Conservation (phyloP, 805 yeast species). For the Candida ulmi region DNA sequence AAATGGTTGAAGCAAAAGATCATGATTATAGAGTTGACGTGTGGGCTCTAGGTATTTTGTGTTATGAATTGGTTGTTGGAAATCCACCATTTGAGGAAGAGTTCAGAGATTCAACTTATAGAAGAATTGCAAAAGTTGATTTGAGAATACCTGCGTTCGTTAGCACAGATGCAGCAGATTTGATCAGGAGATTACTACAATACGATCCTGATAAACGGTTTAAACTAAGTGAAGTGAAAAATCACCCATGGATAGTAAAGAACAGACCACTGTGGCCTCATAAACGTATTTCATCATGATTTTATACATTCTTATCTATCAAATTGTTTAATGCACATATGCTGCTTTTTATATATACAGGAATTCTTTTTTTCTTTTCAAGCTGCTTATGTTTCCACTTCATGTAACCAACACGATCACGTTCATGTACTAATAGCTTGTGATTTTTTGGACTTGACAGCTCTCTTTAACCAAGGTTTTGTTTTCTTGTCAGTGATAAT, state of each 20-base stretch:
- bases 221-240: slow-evolving; percentile 51
- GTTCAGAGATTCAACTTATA: slow-evolving; percentile 71
- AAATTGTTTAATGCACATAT: too few relatives aligned
- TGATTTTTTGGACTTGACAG: slow-evolving; percentile 31
- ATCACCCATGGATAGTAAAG: slow-evolving; percentile 81
- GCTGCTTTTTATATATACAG: too few relatives aligned
- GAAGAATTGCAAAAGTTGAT: slow-evolving; percentile 74
- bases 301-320: too few relatives aligned
- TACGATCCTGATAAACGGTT: slow-evolving; percentile 67
- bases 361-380: too few relatives aligned
- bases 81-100: slow-evolving; percentile 89
- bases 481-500: slow-evolving; percentile 63
- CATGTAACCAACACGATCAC: background rate
- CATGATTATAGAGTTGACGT: slow-evolving; percentile 79
- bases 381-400: too few relatives aligned
- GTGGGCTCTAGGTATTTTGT: slow-evolving; percentile 88
- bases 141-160: slow-evolving; percentile 66
- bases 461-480: slow-evolving; percentile 79
- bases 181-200: slow-evolving; percentile 57
- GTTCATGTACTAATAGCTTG: slow-evolving; percentile 31
- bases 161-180: slow-evolving; percentile 69
- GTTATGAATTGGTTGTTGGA: slow-evolving; percentile 84
- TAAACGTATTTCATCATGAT: slow-evolving; percentile 7
- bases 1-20: slow-evolving; percentile 78
- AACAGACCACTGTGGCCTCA: slow-evolving; percentile 58